A percentile compares a stretch with the other conserved stretches of the same genome.
Conservation (phyloP, 192 early-diverging fungal species). For the Pilaira anomala region DNA sequence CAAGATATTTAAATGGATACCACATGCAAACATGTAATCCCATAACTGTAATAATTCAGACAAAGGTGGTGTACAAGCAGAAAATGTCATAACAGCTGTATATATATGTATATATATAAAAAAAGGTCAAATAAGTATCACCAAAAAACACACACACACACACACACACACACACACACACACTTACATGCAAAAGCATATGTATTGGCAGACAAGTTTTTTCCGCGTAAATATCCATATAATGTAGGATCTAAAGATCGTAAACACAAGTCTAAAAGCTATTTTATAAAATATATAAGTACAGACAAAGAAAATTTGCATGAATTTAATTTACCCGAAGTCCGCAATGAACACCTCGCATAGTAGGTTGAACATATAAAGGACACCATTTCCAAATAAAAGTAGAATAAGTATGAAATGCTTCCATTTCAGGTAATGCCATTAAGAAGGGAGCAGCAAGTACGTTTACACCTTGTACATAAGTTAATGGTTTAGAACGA, state of each 20-base stretch:
- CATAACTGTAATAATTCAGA: conserved; percentile 81
- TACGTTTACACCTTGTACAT: conserved; percentile 97
- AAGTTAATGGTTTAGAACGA: conserved; percentile 47
- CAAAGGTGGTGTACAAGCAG: conserved; percentile 84
- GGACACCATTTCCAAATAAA: conserved; percentile 89
- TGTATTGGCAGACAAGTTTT: conserved; percentile 70
- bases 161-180: conserved; percentile 55
- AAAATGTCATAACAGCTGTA: conserved; percentile 84
- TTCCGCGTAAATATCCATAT: conserved; percentile 66
- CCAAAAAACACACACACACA: conserved; percentile 46
- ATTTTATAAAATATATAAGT: not conserved
- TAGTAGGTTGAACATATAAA: conserved; percentile 86
- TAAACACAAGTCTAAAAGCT: conserved; percentile 84
- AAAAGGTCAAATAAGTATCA: not conserved
- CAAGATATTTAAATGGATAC: conserved; percentile 90
- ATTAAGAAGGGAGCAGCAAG: conserved; percentile 88
- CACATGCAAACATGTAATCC: conserved; percentile 90
- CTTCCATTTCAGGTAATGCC: conserved; percentile 89
- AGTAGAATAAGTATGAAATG: conserved; percentile 81
- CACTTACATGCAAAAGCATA: conserved; percentile 88
- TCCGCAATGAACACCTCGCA: conserved; percentile 89
- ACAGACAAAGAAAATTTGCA: not conserved
- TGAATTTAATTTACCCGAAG: conserved; percentile 56
- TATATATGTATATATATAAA: not conserved
- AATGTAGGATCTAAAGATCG: conserved; percentile 69